Evolutionary conservation across 306 rosid genomes (phyloP), one percentile per base, ranked within the genome.

Genomic region (Cicer yamashitae): DNA sequence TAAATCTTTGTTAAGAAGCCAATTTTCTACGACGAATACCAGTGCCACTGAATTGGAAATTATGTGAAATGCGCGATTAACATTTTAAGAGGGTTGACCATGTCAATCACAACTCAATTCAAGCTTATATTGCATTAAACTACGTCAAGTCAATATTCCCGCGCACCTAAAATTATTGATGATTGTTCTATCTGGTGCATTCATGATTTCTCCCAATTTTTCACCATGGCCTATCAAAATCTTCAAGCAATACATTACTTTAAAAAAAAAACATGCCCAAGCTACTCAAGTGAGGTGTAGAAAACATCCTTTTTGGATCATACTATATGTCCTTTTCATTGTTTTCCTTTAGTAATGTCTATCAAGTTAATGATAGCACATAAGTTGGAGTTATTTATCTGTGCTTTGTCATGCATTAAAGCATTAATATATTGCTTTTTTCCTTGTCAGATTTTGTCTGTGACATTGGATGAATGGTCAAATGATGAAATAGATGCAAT

Each of bases 381-480:
- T 25, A 50, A 71, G 74, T 20, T 38, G 48, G 65, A 62, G 46
- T 63, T 59, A 10, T 43, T 15, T 71, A 53, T 39, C 44, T 70
- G 25, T 44, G 17, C 56, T 25, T 22, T 43, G 25, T 15, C 52
- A 10, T 54, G 51, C 58, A 67, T 53, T 38, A 57, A 67, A 73
- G 12, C 63, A 44, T 68, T 25, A 2, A 15, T 22, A 81, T 61
- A 62, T 60, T 18, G 11, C 10, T 7, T 9, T 45, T 70, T 54
- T 70, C 67, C 70, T 76, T 83, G 75, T 48, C 87, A 94, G 99
- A 85, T 94, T 79, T 80, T 90, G 82, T 90, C 99, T 0, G 96
- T 92, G 84, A 87, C 96, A 46, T 73, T 94, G 86, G 99, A 94
- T 84, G 96, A 94, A 70, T 94, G 97, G 99, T 86, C 96, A 57